Percentiles rank a stretch among this genome's conserved stretches.
Conservation (phyloP, 2,329 filamentous ascomycete species). For the Aspergillus persii region DNA sequence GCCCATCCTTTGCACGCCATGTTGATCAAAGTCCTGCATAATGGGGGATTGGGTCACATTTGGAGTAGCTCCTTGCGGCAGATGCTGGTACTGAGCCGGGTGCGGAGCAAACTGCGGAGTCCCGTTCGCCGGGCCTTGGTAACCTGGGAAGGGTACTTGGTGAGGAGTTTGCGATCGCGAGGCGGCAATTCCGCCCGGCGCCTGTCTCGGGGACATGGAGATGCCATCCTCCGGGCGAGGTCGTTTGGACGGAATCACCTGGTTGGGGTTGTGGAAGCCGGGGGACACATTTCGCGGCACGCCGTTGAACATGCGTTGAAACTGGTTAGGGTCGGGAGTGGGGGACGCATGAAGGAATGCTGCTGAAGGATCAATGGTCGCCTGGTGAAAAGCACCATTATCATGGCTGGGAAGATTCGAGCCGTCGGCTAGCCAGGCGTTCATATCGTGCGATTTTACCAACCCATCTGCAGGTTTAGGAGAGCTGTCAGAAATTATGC, state of each 20-base stretch:
- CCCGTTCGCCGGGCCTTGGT: constrained; percentile 63
- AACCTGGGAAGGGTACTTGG: constrained; percentile 69
- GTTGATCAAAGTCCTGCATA: constrained; percentile 68
- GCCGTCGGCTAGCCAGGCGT: constrained; percentile 51
- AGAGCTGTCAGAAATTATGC: constrained; percentile 24
- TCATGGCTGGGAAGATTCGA: constrained; percentile 48
- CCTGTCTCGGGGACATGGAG: constrained; percentile 75
- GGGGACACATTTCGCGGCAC: constrained; percentile 79
- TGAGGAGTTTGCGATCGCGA: constrained; percentile 93
- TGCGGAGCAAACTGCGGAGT: constrained; percentile 60
- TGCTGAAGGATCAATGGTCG: constrained; percentile 47
- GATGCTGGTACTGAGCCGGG: constrained; percentile 73
- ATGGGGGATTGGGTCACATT: constrained; percentile 92
- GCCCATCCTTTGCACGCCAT: constrained; percentile 75
- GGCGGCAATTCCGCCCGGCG: constrained; percentile 69
- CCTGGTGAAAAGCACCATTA: constrained; percentile 48
- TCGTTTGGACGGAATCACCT: constrained; percentile 86
- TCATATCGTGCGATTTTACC: constrained; percentile 49
- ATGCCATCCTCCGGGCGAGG: constrained; percentile 81
- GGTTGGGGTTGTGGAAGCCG: constrained; percentile 73
- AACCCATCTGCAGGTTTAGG: constrained; percentile 44
- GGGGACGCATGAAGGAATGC: constrained; percentile 49
- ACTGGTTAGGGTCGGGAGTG: constrained; percentile 50
- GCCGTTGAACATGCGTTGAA: constrained; percentile 74
- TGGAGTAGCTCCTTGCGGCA: constrained; percentile 74